Evolutionary conservation across 176 grass and related monocot genomes (phyloP).

Genomic region (Paspalum notatum): DNA sequence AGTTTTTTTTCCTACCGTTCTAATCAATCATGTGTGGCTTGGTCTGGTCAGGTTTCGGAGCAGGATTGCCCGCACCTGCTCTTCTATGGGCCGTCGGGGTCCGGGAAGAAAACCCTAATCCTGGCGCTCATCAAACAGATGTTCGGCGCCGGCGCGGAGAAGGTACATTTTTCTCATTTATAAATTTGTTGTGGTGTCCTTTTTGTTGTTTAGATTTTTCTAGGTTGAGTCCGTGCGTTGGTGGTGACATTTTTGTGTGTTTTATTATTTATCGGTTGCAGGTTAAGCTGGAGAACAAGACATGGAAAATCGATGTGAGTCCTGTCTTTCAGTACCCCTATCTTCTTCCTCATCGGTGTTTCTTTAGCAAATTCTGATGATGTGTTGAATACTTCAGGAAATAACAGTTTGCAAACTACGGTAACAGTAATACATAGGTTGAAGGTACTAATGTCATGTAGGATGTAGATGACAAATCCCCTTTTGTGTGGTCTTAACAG

Average conservation of each 20-base stretch:
- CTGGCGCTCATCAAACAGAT: slow-evolving; percentile 92
- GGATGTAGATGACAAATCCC: not conserved
- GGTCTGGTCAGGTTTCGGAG: slow-evolving; percentile 70
- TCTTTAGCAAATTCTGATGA: not conserved
- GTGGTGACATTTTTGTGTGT: slow-evolving; percentile 13
- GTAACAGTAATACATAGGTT: no score
- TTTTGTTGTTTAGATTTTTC: not conserved
- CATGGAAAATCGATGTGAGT: slow-evolving; percentile 97
- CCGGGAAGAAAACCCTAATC: slow-evolving; percentile 99
- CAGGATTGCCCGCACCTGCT: slow-evolving; percentile 95
- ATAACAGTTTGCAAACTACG: no score
- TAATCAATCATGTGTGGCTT: not conserved
- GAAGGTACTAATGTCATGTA: not conserved
- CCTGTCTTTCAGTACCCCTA: not conserved
- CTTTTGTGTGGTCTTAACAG: not conserved
- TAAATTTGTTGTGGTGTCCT: not conserved
- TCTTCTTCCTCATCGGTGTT: not conserved
- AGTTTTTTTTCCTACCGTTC: not conserved
- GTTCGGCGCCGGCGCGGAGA: slow-evolving; percentile 79
- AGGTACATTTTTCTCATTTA: slow-evolving; percentile 24
- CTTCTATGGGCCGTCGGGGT: slow-evolving; percentile 92
- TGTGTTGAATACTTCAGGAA: not conserved
- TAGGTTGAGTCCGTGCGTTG: not conserved
- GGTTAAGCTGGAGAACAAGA: slow-evolving; percentile 99
- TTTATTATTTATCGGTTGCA: slow-evolving; percentile 37